These are phyloP conservation scores for Populus alba DNA, from an alignment of 345 rosid species.

Conservation along the genomic window DNA sequence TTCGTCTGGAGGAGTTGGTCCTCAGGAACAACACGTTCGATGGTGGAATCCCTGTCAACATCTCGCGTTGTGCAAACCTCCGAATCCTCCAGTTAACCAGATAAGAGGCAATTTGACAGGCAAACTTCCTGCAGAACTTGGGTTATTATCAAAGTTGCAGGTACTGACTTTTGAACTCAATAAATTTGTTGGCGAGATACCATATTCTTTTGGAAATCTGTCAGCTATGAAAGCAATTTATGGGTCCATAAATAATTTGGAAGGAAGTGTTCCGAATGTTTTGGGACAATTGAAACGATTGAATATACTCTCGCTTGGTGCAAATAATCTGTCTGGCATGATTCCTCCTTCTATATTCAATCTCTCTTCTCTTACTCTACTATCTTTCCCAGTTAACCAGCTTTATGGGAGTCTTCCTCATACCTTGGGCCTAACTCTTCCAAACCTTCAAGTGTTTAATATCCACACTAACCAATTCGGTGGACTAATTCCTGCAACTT, in stretches of 20 bases:
- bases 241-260: background rate
- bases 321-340: conserved; percentile 13
- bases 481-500: conserved; percentile 19
- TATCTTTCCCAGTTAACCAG: conserved; percentile 5
- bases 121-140: background rate
- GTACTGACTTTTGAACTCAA: background rate
- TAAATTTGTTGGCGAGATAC: background rate
- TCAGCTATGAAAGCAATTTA: background rate
- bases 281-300: background rate
- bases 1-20: no score
- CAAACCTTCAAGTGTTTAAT: background rate
- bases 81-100: no score
- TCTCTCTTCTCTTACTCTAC: conserved; percentile 1
- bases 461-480: background rate
- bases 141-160: background rate
- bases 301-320: background rate
- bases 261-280: conserved; percentile 9
- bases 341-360: conserved; percentile 19
- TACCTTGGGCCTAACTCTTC: conserved; percentile 16
- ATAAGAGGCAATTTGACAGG: background rate
- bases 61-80: no score
- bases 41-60: no score
- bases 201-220: background rate
- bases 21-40: no score
- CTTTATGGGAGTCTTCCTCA: conserved; percentile 18